Percentiles rank a stretch among this genome's conserved stretches.
Conservation (phyloP, 176 grass and related monocot species). For the Hsuehochloa calcarea region DNA sequence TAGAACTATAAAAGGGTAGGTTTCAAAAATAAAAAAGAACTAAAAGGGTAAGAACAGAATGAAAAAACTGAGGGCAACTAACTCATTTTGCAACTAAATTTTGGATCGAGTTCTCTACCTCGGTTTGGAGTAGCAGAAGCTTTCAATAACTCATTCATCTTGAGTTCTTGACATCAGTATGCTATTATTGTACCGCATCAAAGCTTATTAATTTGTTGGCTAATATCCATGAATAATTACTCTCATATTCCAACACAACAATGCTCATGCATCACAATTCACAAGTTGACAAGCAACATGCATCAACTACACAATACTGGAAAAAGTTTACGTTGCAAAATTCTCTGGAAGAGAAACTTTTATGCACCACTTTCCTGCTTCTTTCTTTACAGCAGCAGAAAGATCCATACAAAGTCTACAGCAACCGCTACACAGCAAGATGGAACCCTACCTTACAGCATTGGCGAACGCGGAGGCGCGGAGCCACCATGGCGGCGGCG, state of each 20-base stretch:
- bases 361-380: neutral
- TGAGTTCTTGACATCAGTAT: neutral
- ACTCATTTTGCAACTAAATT: neutral
- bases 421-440: neutral
- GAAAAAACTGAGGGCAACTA: neutral
- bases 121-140: neutral
- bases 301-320: neutral
- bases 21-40: neutral
- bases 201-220: neutral
- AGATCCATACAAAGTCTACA: slow-evolving; percentile 8
- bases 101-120: slow-evolving; percentile 7
- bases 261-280: neutral
- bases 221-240: neutral
- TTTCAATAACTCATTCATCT: neutral
- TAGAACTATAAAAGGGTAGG: neutral
- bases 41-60: slow-evolving; percentile 5
- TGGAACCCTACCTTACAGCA: slow-evolving; percentile 12
- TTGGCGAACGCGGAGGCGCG: neutral
- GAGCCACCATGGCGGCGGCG: neutral
- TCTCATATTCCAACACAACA: neutral
- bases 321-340: neutral
- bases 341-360: neutral
- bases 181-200: neutral
- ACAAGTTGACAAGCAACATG: neutral
- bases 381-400: slow-evolving; percentile 36